phyloP scores from a whole-genome alignment of 2,329 filamentous ascomycete genomes.

The Chrysoporthe deuterocubensis region DNA sequence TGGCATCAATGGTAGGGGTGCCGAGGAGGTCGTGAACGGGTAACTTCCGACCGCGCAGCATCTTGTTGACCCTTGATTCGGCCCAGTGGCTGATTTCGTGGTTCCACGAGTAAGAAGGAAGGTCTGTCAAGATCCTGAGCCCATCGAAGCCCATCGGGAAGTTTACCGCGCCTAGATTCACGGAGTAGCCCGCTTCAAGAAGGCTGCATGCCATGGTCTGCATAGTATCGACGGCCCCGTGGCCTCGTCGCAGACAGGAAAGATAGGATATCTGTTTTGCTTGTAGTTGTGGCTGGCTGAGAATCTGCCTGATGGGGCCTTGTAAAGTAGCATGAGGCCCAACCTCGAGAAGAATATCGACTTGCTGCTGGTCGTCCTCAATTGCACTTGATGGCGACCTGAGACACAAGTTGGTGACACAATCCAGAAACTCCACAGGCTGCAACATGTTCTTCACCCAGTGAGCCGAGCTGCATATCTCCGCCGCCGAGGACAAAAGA shows the following conservation, averaged over 20 bases:
- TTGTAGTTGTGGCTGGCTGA: conserved; percentile 38
- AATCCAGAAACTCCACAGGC: conserved; percentile 1
- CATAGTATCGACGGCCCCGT: neutral
- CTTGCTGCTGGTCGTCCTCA: conserved; percentile 15
- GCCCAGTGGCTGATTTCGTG: conserved; percentile 46
- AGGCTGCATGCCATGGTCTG: neutral
- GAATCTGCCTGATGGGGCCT: conserved; percentile 48
- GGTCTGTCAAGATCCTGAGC: conserved; percentile 34
- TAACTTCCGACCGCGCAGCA: conserved; percentile 39
- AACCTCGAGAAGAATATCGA: conserved; percentile 51
- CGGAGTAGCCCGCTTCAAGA: neutral
- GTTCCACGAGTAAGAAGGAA: conserved; percentile 53
- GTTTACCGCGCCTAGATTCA: conserved; percentile 30
- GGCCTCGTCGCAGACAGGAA: conserved; percentile 5
- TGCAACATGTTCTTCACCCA: neutral
- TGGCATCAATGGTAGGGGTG: conserved; percentile 35
- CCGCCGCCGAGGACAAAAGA: neutral
- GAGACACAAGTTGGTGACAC: no score
- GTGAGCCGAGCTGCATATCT: neutral
- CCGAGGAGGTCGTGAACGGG: conserved; percentile 46
- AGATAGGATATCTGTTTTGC: neutral
- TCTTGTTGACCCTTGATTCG: conserved; percentile 40
- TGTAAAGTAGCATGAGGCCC: conserved; percentile 54
- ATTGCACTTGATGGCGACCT: no score
- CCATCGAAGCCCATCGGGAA: conserved; percentile 33